These are phyloP conservation scores for Verticillium longisporum DNA, from an alignment of 2,329 filamentous ascomycete species.

Conservation along the genomic window DNA sequence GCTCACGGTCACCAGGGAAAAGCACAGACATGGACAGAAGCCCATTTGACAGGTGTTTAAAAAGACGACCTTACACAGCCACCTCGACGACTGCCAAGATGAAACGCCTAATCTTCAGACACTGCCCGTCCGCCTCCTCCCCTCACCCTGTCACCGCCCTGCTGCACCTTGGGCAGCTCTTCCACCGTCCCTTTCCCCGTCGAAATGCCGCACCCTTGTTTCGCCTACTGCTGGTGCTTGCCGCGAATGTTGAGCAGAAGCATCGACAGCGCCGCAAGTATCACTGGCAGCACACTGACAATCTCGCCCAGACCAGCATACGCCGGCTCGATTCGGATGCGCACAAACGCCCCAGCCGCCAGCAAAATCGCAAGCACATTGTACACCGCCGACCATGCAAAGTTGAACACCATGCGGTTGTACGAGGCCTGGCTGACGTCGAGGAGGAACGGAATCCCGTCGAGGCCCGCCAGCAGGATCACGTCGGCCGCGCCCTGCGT, in stretches of 20 bases:
- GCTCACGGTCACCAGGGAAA: not conserved
- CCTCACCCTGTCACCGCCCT: not conserved
- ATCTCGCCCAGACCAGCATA: constrained; percentile 58
- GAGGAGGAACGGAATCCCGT: constrained; percentile 43
- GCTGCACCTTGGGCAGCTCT: not conserved
- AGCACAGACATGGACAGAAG: not conserved
- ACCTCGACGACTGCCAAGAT: not conserved
- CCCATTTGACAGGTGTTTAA: not conserved
- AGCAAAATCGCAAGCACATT: constrained; percentile 55
- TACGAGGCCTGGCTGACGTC: constrained; percentile 31
- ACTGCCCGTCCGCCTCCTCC: not conserved
- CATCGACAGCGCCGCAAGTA: constrained; percentile 28
- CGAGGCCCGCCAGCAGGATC: constrained; percentile 45
- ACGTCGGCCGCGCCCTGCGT: constrained; percentile 50
- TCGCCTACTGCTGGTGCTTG: not conserved
- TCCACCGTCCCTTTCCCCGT: not conserved
- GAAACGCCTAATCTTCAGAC: not conserved
- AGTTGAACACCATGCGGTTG: constrained; percentile 50
- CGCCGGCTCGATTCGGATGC: constrained; percentile 39
- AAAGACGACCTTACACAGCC: not conserved
- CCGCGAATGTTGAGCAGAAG: constrained; percentile 10
- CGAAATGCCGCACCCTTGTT: not conserved
- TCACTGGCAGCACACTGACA: constrained; percentile 57
- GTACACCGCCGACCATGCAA: constrained; percentile 55
- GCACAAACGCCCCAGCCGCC: constrained; percentile 51